Percentiles rank a stretch among this genome's conserved stretches.
phyloP scores from a whole-genome alignment of 2,329 filamentous ascomycete species.

The Fonsecaea pugnacius region DNA sequence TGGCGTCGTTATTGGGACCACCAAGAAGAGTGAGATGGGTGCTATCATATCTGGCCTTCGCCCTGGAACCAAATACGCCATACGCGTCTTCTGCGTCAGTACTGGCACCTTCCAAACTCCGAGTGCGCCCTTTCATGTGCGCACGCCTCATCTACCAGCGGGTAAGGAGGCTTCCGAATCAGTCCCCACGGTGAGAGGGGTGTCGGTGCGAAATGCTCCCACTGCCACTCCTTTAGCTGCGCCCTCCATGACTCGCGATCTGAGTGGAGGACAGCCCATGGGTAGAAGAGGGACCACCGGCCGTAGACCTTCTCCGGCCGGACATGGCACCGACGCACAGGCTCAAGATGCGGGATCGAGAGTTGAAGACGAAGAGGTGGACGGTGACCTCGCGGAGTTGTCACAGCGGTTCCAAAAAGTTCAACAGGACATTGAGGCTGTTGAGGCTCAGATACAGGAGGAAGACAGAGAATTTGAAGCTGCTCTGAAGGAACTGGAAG shows the following conservation, averaged over 20 bases:
- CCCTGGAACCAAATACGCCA: conserved; percentile 87
- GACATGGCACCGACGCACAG: conserved; percentile 46
- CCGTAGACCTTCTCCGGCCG: conserved; percentile 74
- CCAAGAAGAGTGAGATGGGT: conserved; percentile 78
- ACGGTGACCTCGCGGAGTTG: conserved; percentile 73
- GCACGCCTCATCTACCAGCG: conserved; percentile 58
- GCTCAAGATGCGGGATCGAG: conserved; percentile 34
- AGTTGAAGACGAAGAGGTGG: conserved; percentile 57
- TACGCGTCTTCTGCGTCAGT: conserved; percentile 89
- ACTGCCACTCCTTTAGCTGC: conserved; percentile 65
- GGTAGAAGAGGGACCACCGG: conserved; percentile 71
- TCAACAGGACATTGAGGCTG: conserved; percentile 80
- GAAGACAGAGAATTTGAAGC: conserved; percentile 73
- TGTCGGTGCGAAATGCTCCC: conserved; percentile 56
- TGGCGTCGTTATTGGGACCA: conserved; percentile 84
- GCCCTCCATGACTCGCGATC: conserved; percentile 68
- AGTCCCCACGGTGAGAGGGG: conserved; percentile 56
- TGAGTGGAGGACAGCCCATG: conserved; percentile 58
- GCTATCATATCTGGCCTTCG: conserved; percentile 87
- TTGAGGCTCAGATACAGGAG: conserved; percentile 66
- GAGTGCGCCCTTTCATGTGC: conserved; percentile 80
- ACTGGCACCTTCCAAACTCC: conserved; percentile 90
- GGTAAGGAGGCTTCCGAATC: conserved; percentile 40
- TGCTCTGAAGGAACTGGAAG: conserved; percentile 69
- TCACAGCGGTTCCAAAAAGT: conserved; percentile 80